Base-by-base conservation (phyloP, 257 asterid species). In the Lavandula angustifolia region DNA sequence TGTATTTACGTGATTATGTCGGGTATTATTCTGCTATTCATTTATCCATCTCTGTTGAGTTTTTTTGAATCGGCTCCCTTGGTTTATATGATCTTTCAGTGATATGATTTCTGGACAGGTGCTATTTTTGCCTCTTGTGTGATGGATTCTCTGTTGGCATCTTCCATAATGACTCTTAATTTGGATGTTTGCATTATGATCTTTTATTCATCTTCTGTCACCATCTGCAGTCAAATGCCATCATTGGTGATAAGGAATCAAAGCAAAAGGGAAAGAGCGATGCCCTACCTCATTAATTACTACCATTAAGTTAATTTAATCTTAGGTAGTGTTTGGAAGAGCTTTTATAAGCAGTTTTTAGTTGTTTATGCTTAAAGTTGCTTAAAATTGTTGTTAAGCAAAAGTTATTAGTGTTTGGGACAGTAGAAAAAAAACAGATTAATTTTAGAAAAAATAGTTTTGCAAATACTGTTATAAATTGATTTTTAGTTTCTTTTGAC, bases 191-290 rank as follows among this genome's bases (percentile, higher is more conserved):
- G 48, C 48, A 42, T 11, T 42, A 11, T 42, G 0, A 12, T 42
- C 16, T 10, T 42, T 0, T 42, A 41, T 42, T 11, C 49, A 13
- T 32, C n/a, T 33, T 4, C 27, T 43, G 44, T 41, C 31, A 6
- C 13, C 32, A 2, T 18, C 27, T 38, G 52, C 69, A 72, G 77
- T 72, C 58, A 66, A 66, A 58, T 35, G 56, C 3, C 49, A 60
- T 60, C 46, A 59, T 58, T 58, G 29, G 10, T 65, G 65, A 31
- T 59, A n/a, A 8, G 41, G 33, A 33, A 35, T 47, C 41, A 42
- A 52, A 48, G 55, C 62, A 42, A 52, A 57, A 62, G 56, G 33
- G 54, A 13, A 29, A 31, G 27, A 58, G 51, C 11, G 3, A 66
- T 46, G 66, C 37, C 51, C 60, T 60, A 66, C 69, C 54, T 60